These are phyloP conservation scores for Sarcomyxa edulis DNA, from an alignment of 768 basidiomycete species.

Conservation along the genomic window DNA sequence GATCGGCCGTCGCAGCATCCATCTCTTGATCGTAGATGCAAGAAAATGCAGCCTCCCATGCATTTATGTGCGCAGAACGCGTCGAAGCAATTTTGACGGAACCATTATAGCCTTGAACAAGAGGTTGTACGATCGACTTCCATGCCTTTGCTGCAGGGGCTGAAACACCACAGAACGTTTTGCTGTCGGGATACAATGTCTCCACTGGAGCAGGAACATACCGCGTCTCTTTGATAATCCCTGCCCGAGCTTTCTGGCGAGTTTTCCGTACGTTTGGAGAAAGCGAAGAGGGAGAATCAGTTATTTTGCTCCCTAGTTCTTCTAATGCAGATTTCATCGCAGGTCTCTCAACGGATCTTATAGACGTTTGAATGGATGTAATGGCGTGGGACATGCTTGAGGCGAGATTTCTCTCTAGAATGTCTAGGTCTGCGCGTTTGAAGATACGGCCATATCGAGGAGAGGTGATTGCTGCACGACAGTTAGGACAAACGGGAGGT, in stretches of 20 bases:
- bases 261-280: slow-evolving; percentile 5
- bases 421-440: slow-evolving; percentile 61
- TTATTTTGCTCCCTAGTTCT: slow-evolving; percentile 4
- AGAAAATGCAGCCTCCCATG: slow-evolving; percentile 58
- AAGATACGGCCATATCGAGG: slow-evolving; percentile 56
- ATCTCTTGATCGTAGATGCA: slow-evolving; percentile 46
- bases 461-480: slow-evolving; percentile 50
- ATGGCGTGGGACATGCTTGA: slow-evolving; percentile 43
- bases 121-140: slow-evolving; percentile 26
- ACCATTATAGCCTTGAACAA: slow-evolving; percentile 34
- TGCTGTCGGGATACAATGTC: slow-evolving; percentile 14
- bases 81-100: slow-evolving; percentile 35
- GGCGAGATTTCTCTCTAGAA: slow-evolving; percentile 59
- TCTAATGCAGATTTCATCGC: slow-evolving; percentile 15
- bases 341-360: slow-evolving; percentile 22
- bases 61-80: slow-evolving; percentile 50
- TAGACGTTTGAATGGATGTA: slow-evolving; percentile 16
- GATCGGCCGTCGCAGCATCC: slow-evolving; percentile 23
- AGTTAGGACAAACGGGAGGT: slow-evolving; percentile 58
- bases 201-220: slow-evolving; percentile 18
- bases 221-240: slow-evolving; percentile 6
- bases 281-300: slow-evolving; percentile 4
- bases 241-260: slow-evolving; percentile 6
- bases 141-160: slow-evolving; percentile 28
- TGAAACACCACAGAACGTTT: slow-evolving; percentile 17